Evolutionary conservation across 345 rosid species (phyloP).

Genomic region (Acer saccharum): DNA sequence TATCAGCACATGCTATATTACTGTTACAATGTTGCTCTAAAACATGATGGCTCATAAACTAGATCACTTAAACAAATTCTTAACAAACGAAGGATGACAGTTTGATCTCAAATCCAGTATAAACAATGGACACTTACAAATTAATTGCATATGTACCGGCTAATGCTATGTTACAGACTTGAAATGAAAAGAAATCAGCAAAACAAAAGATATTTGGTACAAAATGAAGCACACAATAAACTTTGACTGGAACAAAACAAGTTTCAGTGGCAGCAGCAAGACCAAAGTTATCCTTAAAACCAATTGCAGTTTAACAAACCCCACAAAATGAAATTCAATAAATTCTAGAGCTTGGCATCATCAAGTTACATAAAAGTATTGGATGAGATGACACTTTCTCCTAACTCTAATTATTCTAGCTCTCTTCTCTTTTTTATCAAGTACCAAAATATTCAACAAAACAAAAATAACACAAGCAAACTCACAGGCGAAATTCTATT

Average conservation of each 20-base stretch:
- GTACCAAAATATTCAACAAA: neutral
- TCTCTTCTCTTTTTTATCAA: neutral
- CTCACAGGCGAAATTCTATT: neutral
- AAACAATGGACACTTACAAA: neutral
- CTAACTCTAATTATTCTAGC: neutral
- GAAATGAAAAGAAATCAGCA: neutral
- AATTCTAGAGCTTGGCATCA: neutral
- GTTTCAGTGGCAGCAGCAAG: neutral
- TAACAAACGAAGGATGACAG: neutral
- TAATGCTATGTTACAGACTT: neutral
- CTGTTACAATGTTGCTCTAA: neutral
- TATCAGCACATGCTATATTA: neutral
- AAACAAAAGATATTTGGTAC: neutral
- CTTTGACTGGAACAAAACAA: neutral
- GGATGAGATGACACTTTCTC: too few species aligned
- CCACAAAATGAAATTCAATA: neutral
- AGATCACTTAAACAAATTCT: too few species aligned
- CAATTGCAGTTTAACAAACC: neutral
- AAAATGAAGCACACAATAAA: neutral
- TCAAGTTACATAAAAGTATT: neutral
- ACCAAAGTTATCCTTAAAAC: neutral
- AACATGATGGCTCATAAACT: neutral
- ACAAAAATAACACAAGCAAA: neutral
- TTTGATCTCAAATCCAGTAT: neutral
- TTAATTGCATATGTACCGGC: neutral